Percentiles rank a stretch among this genome's conserved stretches.
phyloP scores from a whole-genome alignment of 306 rosid genomes.

The Castanea crenata region DNA sequence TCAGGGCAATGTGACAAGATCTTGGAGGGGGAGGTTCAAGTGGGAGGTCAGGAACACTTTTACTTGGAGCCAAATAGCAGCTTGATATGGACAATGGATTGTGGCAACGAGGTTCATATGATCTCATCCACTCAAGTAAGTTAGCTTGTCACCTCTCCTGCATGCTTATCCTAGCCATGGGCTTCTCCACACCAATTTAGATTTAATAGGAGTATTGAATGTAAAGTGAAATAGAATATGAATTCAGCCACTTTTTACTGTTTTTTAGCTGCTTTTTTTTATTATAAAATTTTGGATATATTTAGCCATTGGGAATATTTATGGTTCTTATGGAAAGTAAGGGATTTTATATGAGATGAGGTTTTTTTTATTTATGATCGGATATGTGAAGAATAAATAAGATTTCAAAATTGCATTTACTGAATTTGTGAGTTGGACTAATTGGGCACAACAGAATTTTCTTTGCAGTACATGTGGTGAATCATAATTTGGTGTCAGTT shows the following conservation, averaged over 20 bases:
- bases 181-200: neutral
- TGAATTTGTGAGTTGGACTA: too few species aligned
- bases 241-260: neutral
- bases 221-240: neutral
- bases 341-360: neutral
- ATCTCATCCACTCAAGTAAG: constrained; percentile 93
- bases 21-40: constrained; percentile 80
- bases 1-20: constrained; percentile 75
- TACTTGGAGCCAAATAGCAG: constrained; percentile 88
- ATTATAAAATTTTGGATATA: neutral
- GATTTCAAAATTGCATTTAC: neutral
- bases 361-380: neutral
- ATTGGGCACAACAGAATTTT: too few species aligned
- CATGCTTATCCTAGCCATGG: neutral
- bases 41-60: constrained; percentile 98
- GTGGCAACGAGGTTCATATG: constrained; percentile 97
- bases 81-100: constrained; percentile 82
- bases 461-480: too few species aligned
- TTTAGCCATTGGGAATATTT: neutral
- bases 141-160: neutral
- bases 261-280: neutral
- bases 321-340: neutral
- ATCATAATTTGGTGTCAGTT: too few species aligned
- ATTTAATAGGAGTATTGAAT: neutral
- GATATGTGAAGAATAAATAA: neutral